Evolutionary conservation across 345 rosid genomes (phyloP), one percentile per base, ranked within the genome.

Genomic region (Litchi chinensis): DNA sequence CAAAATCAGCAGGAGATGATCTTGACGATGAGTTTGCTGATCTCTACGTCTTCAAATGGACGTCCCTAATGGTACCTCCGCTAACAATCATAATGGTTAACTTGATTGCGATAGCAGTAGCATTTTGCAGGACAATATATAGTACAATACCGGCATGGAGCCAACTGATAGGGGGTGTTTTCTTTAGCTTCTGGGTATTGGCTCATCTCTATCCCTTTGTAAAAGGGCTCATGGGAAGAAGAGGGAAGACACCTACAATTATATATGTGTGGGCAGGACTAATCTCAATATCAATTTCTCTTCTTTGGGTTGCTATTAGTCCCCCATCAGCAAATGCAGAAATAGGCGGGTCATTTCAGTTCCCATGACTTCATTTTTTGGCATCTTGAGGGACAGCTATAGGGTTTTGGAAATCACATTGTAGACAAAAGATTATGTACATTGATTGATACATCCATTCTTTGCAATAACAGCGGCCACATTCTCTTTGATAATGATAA

Each of bases 181-280:
- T 95, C 85, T 93, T 95, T 78, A 94, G 96, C 66, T 77, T 85
- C 82, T 95, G 97, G 97, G 98, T 95, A 19, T 73, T 91, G 87
- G 83, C 88, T 73, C 96, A 95, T 81, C 85, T 95, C 37, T 94
- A 87, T 82, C 98, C 98, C 0, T 95, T 95, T 50, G 92, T 90
- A 0, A 95, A 89, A 86, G 98, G 97, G 24, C 85, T 93, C 0
- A 89, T 91, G 97, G 98, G 97, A 54, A 86, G 90, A 80, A 75
- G 91, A 48, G 95, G 96, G 54, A 91, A 65, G 76, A 89, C 96
- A 0, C 93, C 98, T 0, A 93, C 95, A 0, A 76, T 95, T 48
- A 78, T 93, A 28, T 91, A 74, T 43, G 92, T 95, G 18, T 95
- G 97, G 98, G 83, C 95, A 8, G 96, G 95, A 24, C 98, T 94